Percentiles rank a stretch among this genome's conserved stretches.
Conservation (phyloP, 192 early-diverging fungal genomes). For the Gonapodya prolifera region DNA sequence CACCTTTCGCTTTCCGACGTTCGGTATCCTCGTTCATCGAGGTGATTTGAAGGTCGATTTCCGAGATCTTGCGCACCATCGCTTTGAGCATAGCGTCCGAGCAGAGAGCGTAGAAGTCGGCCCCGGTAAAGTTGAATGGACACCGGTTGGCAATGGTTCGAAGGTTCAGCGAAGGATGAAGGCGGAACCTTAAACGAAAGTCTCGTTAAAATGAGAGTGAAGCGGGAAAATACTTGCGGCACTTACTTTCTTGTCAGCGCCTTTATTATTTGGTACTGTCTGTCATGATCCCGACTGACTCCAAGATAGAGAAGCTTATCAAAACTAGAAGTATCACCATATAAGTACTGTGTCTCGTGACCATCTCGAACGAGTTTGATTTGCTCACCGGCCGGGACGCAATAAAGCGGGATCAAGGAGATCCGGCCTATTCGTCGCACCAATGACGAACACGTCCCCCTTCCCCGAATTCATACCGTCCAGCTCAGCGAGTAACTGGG, state of each 20-base stretch:
- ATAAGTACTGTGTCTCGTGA: no score
- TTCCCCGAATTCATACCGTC: conserved; percentile 70
- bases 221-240: not conserved
- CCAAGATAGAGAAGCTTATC: conserved; percentile 95
- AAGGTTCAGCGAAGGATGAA: conserved; percentile 67
- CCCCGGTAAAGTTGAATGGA: conserved; percentile 90
- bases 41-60: conserved; percentile 41
- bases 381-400: conserved; percentile 67
- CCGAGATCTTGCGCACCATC: conserved; percentile 73
- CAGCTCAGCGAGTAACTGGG: conserved; percentile 88
- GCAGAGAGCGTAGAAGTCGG: conserved; percentile 96
- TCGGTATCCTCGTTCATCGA: conserved; percentile 19
- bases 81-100: conserved; percentile 96
- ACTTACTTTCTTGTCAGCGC: conserved; percentile 84
- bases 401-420: conserved; percentile 85
- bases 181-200: conserved; percentile 48
- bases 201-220: not conserved
- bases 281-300: conserved; percentile 77
- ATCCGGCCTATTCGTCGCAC: conserved; percentile 97
- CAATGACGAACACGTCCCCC: conserved; percentile 90
- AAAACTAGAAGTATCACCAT: conserved; percentile 37
- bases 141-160: conserved; percentile 62
- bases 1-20: not conserved
- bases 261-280: conserved; percentile 77
- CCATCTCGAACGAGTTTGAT: no score